Base-by-base conservation (phyloP, 257 asterid species). In the Verbena officinalis region DNA sequence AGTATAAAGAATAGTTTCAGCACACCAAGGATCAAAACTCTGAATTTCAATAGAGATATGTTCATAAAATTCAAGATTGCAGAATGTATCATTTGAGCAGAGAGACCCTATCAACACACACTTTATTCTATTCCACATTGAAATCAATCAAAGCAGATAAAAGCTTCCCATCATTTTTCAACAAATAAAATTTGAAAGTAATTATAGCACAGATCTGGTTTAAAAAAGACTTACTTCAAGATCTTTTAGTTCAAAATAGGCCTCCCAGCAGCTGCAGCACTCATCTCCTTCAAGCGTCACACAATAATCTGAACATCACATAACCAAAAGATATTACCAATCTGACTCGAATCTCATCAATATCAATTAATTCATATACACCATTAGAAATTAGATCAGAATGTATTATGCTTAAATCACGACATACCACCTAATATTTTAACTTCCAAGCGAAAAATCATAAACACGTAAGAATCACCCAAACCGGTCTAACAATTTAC, bases 171-270 rank as follows among this genome's bases (percentile, higher is more conserved):
- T 2, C 33, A 27, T 27, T 27, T 27, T 27, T n/a, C n/a, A 27
- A 27, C 33, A 27, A 5, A 2, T 5, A 27, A 27, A 27, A 27
- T 27, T 27, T 5, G 2, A 27, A 27, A 27, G 2, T 27, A n/a
- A n/a, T n/a, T n/a, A n/a, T n/a, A n/a, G n/a, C n/a, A n/a, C n/a
- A 27, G 33, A 27, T 27, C 2, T 27, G 4, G 11, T 9, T 27
- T 53, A 34, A 21, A 19, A 43, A 5, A 45, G n/a, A 81, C 86
- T 84, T 78, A 94, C 99, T 79, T 90, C 93, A 57, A 94, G 96
- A 48, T 94, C 89, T 77, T 90, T 81, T 74, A 94, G 97, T 67
- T 94, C 96, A 75, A 90, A 88, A 71, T 94, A 94, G 22, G 97
- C 99, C 72, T 69, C 59, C 99, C 99, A 94, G 82, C 99, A 94